Evolutionary conservation across 1,139 yeast species (phyloP), one percentile per base, ranked within the genome.

Genomic region (Lizanozyma gosingica): DNA sequence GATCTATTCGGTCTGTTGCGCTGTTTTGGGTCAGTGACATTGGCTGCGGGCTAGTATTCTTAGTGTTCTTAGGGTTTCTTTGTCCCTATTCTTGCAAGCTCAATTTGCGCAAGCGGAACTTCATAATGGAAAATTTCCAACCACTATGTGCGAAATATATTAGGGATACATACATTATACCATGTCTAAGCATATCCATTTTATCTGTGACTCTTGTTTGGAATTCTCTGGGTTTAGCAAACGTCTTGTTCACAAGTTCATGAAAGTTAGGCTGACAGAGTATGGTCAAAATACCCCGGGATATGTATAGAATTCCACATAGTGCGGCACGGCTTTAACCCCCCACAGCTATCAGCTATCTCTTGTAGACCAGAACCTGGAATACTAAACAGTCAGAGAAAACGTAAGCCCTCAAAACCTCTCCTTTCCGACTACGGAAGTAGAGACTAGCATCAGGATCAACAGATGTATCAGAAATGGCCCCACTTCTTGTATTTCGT

Each of bases 281-380:
- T 3, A 79, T 80, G 0, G 85, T 84, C 45, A 78, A 57, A 0
- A 84, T 78, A 48, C 75, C 77, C 43, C 84, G 59, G 17, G 76
- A 66, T 18, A 76, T 57, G 6, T 53, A 49, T 1, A 68, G 62
- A 4, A 55, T 37, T 2, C 78, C 81, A 78, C 84, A 44, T 64
- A 72, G 51, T 79, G 84, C 1, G 83, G 76, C 9, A 78, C 83
- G 1, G 83, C 83, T 51, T 69, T 73, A 56, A 79, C 76, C 29
- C 58, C n/a, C n/a, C n/a, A n/a, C n/a, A 57, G 14, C 69, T 68
- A n/a, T 55, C 47, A 0, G 81, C 72, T 14, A 76, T 67, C 40
- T 70, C 76, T 49, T 78, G 71, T 34, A 79, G 59, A 0, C 83
- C 77, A n/a, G 77, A 65, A 1, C 85, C 85, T 79, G 84, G 52